These are phyloP conservation scores for Didymosphaeria variabile DNA, from an alignment of 2,329 filamentous ascomycete species.

Conservation along the genomic window DNA sequence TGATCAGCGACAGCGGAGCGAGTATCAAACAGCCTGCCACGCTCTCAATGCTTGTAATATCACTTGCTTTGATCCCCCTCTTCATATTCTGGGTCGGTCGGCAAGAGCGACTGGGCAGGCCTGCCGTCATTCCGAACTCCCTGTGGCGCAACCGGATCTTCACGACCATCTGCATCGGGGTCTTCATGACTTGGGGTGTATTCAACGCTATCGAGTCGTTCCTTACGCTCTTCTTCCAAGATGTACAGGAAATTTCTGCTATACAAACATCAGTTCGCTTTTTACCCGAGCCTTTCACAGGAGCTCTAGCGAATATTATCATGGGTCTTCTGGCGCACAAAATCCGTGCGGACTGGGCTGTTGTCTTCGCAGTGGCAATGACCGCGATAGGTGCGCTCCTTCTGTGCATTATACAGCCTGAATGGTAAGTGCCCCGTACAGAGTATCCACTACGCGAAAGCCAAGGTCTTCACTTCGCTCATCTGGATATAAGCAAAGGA, in stretches of 20 bases:
- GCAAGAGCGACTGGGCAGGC: slow-evolving; percentile 56
- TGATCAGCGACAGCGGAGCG: slow-evolving; percentile 51
- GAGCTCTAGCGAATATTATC: slow-evolving; percentile 53
- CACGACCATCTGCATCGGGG: slow-evolving; percentile 61
- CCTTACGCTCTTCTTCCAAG: slow-evolving; percentile 57
- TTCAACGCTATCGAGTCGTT: slow-evolving; percentile 51
- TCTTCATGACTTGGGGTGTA: slow-evolving; percentile 51
- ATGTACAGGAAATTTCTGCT: slow-evolving; percentile 47
- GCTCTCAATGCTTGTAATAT: slow-evolving; percentile 58
- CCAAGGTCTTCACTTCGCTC: background rate
- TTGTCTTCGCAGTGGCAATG: slow-evolving; percentile 44
- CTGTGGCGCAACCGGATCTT: slow-evolving; percentile 69
- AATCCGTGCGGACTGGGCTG: slow-evolving; percentile 54
- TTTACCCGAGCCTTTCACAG: slow-evolving; percentile 52
- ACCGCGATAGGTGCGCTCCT: slow-evolving; percentile 51
- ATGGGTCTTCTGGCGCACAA: slow-evolving; percentile 59
- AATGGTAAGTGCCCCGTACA: slow-evolving; percentile 38
- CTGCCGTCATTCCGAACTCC: slow-evolving; percentile 69
- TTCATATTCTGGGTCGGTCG: slow-evolving; percentile 66
- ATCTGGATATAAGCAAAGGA: background rate
- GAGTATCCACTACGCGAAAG: background rate
- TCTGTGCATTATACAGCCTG: slow-evolving; percentile 57
- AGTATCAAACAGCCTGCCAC: slow-evolving; percentile 56
- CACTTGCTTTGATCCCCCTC: slow-evolving; percentile 53
- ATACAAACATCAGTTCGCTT: slow-evolving; percentile 54